These are phyloP conservation scores for Talaromyces nanjingensis DNA, from an alignment of 495 filamentous ascomycete genomes.

Conservation along the genomic window DNA sequence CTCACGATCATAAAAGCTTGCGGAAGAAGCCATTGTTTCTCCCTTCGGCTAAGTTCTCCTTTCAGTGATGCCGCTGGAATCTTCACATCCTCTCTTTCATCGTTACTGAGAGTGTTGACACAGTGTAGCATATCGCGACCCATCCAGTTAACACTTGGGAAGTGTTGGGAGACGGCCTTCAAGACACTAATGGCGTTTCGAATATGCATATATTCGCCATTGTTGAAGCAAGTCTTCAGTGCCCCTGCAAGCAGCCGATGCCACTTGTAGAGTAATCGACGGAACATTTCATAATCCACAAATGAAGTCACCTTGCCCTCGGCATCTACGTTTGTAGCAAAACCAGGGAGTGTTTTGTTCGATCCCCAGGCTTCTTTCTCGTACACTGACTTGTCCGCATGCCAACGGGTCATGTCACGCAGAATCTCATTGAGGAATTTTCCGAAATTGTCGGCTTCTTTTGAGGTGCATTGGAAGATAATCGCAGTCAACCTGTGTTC, in stretches of 20 bases:
- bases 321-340: slow-evolving; percentile 54
- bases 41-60: slow-evolving; percentile 70
- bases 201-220: slow-evolving; percentile 95
- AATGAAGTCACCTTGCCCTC: slow-evolving; percentile 59
- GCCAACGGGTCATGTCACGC: slow-evolving; percentile 74
- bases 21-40: slow-evolving; percentile 78
- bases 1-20: slow-evolving; percentile 57
- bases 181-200: slow-evolving; percentile 90
- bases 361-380: slow-evolving; percentile 69
- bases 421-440: slow-evolving; percentile 79
- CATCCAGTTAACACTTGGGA: slow-evolving; percentile 85
- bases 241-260: slow-evolving; percentile 70
- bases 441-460: slow-evolving; percentile 85
- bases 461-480: slow-evolving; percentile 80
- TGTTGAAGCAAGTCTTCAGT: slow-evolving; percentile 68
- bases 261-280: slow-evolving; percentile 81
- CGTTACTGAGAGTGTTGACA: slow-evolving; percentile 59
- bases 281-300: slow-evolving; percentile 79
- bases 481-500: slow-evolving; percentile 69
- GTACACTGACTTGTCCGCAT: slow-evolving; percentile 65
- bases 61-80: slow-evolving; percentile 80
- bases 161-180: slow-evolving; percentile 68
- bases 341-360: slow-evolving; percentile 58
- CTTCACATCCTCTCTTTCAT: slow-evolving; percentile 80
- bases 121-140: slow-evolving; percentile 61